Conservation (phyloP, 495 filamentous ascomycete genomes). For the Hypoxylon fragiforme region DNA sequence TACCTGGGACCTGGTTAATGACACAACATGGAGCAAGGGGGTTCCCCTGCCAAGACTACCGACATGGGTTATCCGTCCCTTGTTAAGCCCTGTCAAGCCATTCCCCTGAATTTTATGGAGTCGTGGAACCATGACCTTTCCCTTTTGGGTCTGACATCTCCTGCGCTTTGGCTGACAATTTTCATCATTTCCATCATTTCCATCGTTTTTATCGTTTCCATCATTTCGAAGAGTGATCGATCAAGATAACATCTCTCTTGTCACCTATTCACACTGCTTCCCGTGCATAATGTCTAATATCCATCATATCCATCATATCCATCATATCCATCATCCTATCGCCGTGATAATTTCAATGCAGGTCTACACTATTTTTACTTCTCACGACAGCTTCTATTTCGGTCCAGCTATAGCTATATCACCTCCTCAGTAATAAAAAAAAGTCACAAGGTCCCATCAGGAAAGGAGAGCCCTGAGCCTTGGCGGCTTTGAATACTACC, state of each 20-base stretch:
- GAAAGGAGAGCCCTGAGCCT: constrained; percentile 15
- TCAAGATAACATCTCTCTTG: constrained; percentile 1
- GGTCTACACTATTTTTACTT: constrained; percentile 8
- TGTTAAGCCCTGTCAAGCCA: constrained; percentile 2
- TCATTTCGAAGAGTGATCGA: constrained; percentile 1
- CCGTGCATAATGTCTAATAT: constrained; percentile 29
- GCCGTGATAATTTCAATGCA: constrained; percentile 22
- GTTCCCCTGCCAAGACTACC: constrained; percentile 27
- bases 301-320: too few relatives aligned
- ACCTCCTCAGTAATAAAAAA: constrained; percentile 19
- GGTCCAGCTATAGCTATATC: too few relatives aligned
- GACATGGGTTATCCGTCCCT: constrained; percentile 9
- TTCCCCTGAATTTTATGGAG: constrained; percentile 31
- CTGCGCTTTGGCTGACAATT: constrained; percentile 16
- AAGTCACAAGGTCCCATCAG: constrained; percentile 13
- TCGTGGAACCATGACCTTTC: constrained; percentile 9
- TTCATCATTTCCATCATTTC: constrained; percentile 21
- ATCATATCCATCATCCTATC: too few relatives aligned
- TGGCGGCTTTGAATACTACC: constrained; percentile 26
- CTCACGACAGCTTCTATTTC: constrained; percentile 9
- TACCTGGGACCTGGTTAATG: neutral
- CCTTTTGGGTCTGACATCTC: constrained; percentile 8
- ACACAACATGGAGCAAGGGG: constrained; percentile 11
- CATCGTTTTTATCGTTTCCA: too few relatives aligned
- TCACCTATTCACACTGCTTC: neutral